Conservation (phyloP, 2,329 filamentous ascomycete genomes). For the Aspergillus unguis region DNA sequence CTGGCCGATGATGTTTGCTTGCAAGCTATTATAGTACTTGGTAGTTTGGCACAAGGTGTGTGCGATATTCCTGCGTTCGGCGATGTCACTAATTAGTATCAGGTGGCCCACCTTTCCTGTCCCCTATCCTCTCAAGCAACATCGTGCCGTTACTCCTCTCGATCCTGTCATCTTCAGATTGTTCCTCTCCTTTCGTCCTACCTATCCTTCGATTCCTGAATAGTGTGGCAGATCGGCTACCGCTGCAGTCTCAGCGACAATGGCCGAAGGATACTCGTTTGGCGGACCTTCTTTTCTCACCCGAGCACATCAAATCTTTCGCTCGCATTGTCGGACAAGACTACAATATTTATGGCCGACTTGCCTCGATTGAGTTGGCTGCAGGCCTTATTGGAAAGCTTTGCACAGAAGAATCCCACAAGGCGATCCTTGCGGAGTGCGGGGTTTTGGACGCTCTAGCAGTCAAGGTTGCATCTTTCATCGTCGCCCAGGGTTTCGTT, state of each 20-base stretch:
- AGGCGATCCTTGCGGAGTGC: conserved; percentile 65
- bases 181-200: conserved; percentile 64
- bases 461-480: conserved; percentile 67
- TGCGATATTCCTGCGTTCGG: neutral
- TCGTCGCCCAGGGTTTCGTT: conserved; percentile 66
- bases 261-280: conserved; percentile 51
- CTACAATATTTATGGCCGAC: conserved; percentile 50
- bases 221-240: conserved; percentile 65
- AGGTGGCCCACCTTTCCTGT: conserved; percentile 78
- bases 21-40: conserved; percentile 79
- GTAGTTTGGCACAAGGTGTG: conserved; percentile 78
- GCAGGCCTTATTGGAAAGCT: conserved; percentile 54
- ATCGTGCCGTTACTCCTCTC: conserved; percentile 68
- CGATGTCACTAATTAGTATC: conserved; percentile 21
- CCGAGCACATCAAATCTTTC: conserved; percentile 60
- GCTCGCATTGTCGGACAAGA: conserved; percentile 62
- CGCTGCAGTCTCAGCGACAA: conserved; percentile 52
- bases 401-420: conserved; percentile 69
- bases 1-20: conserved; percentile 67
- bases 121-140: conserved; percentile 66
- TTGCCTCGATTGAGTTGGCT: conserved; percentile 48
- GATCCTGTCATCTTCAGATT: conserved; percentile 63
- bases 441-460: conserved; percentile 78
- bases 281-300: conserved; percentile 63
- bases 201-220: conserved; percentile 72